Base-by-base conservation (phyloP, 2,329 filamentous ascomycete species). In the Coccinonectria pachysandricola region DNA sequence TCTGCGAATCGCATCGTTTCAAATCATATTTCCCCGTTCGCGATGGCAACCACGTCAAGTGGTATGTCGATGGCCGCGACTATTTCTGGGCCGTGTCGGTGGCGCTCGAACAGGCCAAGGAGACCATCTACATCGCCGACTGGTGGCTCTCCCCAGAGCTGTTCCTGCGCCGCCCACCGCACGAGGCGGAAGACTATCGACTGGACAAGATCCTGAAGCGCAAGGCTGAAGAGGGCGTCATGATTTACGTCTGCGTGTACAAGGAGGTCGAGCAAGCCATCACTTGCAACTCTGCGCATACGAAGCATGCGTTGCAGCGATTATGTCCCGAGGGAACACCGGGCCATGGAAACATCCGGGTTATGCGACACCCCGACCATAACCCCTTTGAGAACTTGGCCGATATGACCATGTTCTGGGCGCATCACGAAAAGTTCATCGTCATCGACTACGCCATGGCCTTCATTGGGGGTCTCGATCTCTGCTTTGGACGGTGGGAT, bases 321-420 rank as follows among this genome's bases (percentile, higher is more conserved):
- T 65, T 96, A 1, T 94, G 87, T 43, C 84, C 86, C 0, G 68
- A 88, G 48, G 88, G 86, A 6, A 68, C 69, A 1, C 80, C 79
- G 0, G 91, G 88, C 1, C 65, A 87, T 50, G 85, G 83, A 24
- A 96, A 96, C 50, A 96, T 98, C 49, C 71, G 65, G 18, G 65
- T 94, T 26, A 80, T 92, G 72, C 75, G 88, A 15, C 88, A 96
- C 56, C 88, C 88, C 0, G 88, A 96, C 52, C 88, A 96, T 59
- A 95, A 95, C 39, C 71, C 94, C 3, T 75, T 96, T 26, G 86
- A 95, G 45, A 95, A 95, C 46, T 82, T 80, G 3, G 82, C 82
- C 15, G 88, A 96, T 43, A 92, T 94, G 83, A 95, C 86, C 1
- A 85, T 95, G 48, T 95, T 94, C 60, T 96, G 88, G 75, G 91